Evolutionary conservation across 441 rosid species (phyloP), one percentile per base, ranked within the genome.

Genomic region (Erodium trifolium): DNA sequence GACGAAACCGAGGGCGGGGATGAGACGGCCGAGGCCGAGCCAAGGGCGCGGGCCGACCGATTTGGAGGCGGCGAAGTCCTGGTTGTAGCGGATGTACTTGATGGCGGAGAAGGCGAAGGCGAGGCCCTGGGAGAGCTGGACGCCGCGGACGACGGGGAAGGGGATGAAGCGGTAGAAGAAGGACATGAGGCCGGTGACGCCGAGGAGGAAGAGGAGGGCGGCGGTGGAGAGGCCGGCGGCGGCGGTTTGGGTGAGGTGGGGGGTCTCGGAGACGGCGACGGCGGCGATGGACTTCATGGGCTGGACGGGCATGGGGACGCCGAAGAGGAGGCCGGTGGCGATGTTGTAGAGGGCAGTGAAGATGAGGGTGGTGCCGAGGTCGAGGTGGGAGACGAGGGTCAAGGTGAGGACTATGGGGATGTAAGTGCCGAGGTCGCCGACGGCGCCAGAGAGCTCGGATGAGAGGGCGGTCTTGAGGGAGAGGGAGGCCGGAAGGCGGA

Each of bases 401-500:
- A 92, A 85, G 3, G 98, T 82, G 0, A 89, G 80, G 39, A 89
- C 90, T 8, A 92, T 89, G 3, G 97, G 97, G 72, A 92, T 92
- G 80, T 86, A 92, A 49, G 97, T 92, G 7, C 97, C 97, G 0
- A 92, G 79, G 84, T 92, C 97, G 2, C 97, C 97, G 0, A 92
- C 96, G 0, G 97, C 93, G 0, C 97, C 97, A 60, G 96, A 89
- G 13, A 92, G 82, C 73, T 92, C 97, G 23, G 94, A 86, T 14
- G 79, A 72, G 49, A 89, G 53, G 65, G 67, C 51, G 70, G 77
- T 82, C 71, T 80, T 82, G 53, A 77, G 83, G 13, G 76, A 76
- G 76, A 84, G 78, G 66, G 47, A 41, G 10, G 9, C 47, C 0
- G 47, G 47, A 11, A 41, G 7, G 47, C 10, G 47, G 10, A 41